phyloP scores from a whole-genome alignment of 2,329 filamentous ascomycete species.

The Fusarium sp. region DNA sequence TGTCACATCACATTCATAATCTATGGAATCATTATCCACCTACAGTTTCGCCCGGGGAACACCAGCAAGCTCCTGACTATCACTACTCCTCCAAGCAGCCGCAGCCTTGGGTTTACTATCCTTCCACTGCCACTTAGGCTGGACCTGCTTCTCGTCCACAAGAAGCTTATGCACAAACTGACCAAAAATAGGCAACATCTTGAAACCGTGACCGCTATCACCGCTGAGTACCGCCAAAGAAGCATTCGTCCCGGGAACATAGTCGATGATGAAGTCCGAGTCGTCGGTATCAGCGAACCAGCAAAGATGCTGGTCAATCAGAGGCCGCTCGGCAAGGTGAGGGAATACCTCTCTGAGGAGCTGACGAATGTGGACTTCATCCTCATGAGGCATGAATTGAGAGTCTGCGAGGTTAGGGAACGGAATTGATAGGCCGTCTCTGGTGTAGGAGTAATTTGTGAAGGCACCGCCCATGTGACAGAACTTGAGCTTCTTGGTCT shows the following conservation, averaged over 20 bases:
- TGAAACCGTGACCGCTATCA: conserved; percentile 30
- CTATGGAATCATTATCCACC: not conserved
- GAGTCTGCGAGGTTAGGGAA: conserved; percentile 14
- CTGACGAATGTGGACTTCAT: conserved; percentile 25
- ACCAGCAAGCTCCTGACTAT: conserved; percentile 30
- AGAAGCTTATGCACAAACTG: conserved; percentile 27
- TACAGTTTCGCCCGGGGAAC: conserved; percentile 32
- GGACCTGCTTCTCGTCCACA: conserved; percentile 14
- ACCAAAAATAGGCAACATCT: conserved; percentile 36
- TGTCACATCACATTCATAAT: not conserved
- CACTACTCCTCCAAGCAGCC: conserved; percentile 34
- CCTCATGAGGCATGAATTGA: conserved; percentile 36
- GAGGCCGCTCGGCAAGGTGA: conserved; percentile 3
- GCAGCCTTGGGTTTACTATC: conserved; percentile 24
- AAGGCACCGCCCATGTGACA: conserved; percentile 36
- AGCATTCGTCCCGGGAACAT: conserved; percentile 23
- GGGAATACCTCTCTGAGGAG: conserved; percentile 27
- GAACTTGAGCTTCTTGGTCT: conserved; percentile 35
- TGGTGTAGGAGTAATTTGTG: conserved; percentile 33
- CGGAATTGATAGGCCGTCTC: conserved; percentile 25
- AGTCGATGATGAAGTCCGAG: conserved; percentile 38
- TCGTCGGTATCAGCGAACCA: conserved; percentile 38
- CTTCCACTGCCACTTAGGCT: conserved; percentile 38
- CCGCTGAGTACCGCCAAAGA: conserved; percentile 23
- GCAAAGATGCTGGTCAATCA: conserved; percentile 32